Percentiles rank a stretch among this genome's conserved stretches.
phyloP scores from a whole-genome alignment of 2,329 filamentous ascomycete genomes.

The Trichoderma sp. region DNA sequence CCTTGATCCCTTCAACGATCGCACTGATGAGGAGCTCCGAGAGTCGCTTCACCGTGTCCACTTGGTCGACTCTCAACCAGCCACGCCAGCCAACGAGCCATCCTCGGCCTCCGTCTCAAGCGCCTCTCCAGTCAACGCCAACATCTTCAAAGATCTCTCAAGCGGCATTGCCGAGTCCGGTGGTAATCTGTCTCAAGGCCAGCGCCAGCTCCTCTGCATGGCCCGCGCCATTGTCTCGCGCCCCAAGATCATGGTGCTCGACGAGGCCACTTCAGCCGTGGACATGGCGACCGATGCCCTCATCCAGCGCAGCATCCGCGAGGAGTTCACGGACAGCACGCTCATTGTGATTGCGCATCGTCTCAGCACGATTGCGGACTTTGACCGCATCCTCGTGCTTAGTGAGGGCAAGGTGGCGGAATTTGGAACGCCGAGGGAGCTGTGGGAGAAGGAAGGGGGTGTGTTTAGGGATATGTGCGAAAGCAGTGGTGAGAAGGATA shows the following conservation, averaged over 20 bases:
- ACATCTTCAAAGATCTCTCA: constrained; percentile 61
- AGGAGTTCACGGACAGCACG: constrained; percentile 67
- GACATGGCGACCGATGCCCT: constrained; percentile 73
- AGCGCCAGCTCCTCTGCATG: constrained; percentile 72
- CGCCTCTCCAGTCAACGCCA: constrained; percentile 50
- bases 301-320: constrained; percentile 69
- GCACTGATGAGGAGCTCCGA: constrained; percentile 64
- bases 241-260: constrained; percentile 74
- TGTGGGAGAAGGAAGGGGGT: constrained; percentile 53
- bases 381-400: constrained; percentile 70
- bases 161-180: constrained; percentile 68
- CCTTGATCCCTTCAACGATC: constrained; percentile 71
- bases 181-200: constrained; percentile 71
- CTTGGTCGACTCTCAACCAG: constrained; percentile 48
- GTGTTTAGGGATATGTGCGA: constrained; percentile 63
- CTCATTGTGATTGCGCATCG: constrained; percentile 73
- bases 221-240: constrained; percentile 69
- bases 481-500: constrained; percentile 57
- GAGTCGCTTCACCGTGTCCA: constrained; percentile 70
- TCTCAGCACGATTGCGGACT: constrained; percentile 72
- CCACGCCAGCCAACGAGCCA: constrained; percentile 39
- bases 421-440: constrained; percentile 60
- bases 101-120: constrained; percentile 36
- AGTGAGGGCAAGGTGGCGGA: constrained; percentile 65
- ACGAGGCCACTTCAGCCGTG: constrained; percentile 76